Conservation (phyloP, 805 yeast species). For the Candida verbasci region DNA sequence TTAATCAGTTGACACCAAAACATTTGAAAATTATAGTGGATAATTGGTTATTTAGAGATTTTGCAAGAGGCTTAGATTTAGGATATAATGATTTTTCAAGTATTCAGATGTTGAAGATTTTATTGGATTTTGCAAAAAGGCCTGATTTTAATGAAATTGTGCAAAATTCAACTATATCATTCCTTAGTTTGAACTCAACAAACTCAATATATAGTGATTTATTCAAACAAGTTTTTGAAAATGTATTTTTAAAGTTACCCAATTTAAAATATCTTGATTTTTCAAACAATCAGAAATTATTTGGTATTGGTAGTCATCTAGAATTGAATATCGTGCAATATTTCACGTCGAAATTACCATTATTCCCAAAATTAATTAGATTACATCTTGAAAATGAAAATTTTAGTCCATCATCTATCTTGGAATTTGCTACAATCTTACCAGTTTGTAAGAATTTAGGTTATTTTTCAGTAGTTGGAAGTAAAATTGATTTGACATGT, state of each 20-base stretch:
- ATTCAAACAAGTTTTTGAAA: slow-evolving; percentile 48
- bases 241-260: slow-evolving; percentile 49
- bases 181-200: slow-evolving; percentile 64
- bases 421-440: slow-evolving; percentile 60
- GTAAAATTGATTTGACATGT: slow-evolving; percentile 54
- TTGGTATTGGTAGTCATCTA: slow-evolving; percentile 41
- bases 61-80: slow-evolving; percentile 69
- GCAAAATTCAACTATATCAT: slow-evolving; percentile 24
- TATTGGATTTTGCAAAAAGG: slow-evolving; percentile 26
- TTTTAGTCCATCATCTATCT: slow-evolving; percentile 50
- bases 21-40: slow-evolving; percentile 52
- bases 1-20: slow-evolving; percentile 57
- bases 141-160: slow-evolving; percentile 17
- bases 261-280: slow-evolving; percentile 69
- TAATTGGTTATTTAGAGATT: slow-evolving; percentile 50
- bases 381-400: slow-evolving; percentile 70
- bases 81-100: slow-evolving; percentile 73
- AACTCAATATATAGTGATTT: slow-evolving; percentile 46
- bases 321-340: slow-evolving; percentile 40
- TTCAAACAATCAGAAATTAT: slow-evolving; percentile 62
- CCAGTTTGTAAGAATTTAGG: slow-evolving; percentile 64
- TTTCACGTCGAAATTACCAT: slow-evolving; percentile 62
- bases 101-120: slow-evolving; percentile 26
- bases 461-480: slow-evolving; percentile 67
- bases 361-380: slow-evolving; percentile 58